Evolutionary conservation across 345 rosid species (phyloP).

Genomic region (Eucalyptus paniculata): DNA sequence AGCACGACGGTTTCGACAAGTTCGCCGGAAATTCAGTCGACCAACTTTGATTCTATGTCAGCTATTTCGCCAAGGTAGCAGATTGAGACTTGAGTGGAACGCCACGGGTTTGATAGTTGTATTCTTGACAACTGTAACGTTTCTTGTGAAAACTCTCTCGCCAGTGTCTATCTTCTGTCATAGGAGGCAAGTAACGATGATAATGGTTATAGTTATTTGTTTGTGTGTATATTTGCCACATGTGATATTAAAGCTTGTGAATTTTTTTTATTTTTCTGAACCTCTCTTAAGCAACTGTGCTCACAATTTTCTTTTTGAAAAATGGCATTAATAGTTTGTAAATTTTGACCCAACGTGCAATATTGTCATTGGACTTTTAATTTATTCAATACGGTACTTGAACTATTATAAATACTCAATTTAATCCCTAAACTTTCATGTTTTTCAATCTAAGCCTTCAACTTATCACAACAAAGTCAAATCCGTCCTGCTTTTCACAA

Average conservation of each 20-base stretch:
- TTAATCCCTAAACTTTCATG: background rate
- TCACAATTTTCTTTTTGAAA: background rate
- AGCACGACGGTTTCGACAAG: background rate
- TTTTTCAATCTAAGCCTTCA: background rate
- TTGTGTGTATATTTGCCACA: background rate
- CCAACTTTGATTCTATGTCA: background rate
- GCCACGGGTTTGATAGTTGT: background rate
- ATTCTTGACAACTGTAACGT: background rate
- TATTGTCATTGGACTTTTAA: background rate
- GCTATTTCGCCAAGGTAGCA: background rate
- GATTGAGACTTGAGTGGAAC: background rate
- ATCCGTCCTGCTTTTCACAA: background rate
- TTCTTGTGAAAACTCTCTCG: background rate
- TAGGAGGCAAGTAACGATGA: background rate
- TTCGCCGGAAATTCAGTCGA: background rate
- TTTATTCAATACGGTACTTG: background rate
- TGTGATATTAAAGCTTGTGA: background rate
- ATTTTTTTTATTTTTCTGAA: background rate
- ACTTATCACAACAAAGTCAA: background rate
- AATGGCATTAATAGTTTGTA: background rate
- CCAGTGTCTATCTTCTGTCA: background rate
- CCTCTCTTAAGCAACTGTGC: background rate
- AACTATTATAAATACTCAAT: background rate
- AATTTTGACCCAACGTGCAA: background rate
- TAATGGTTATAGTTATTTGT: background rate